These are phyloP conservation scores for Ceratorhiza oryzae-sativae DNA, from an alignment of 1,284 basidiomycete species.

Conservation along the genomic window DNA sequence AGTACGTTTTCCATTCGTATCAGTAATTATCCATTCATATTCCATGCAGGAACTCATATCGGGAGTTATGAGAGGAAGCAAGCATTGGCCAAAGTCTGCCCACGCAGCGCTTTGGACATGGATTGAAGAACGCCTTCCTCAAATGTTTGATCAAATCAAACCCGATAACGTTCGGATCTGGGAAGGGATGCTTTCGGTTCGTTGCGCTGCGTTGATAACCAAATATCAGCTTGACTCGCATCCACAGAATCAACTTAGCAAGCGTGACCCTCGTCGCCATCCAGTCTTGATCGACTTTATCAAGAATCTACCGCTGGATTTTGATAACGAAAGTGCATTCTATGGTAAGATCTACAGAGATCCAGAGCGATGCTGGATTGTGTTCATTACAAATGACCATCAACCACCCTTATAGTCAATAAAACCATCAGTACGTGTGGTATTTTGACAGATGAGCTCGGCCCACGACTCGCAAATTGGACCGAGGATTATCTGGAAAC, in stretches of 20 bases:
- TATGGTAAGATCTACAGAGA: constrained; percentile 65
- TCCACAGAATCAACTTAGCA: constrained; percentile 66
- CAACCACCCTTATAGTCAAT: too few species aligned
- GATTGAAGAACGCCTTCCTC: constrained; percentile 73
- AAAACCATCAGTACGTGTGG: constrained; percentile 70
- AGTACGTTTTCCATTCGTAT: constrained; percentile 78
- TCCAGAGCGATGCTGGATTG: too few species aligned
- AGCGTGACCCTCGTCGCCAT: constrained; percentile 87
- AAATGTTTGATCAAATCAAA: constrained; percentile 79
- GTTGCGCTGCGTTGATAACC: constrained; percentile 43
- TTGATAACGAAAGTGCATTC: constrained; percentile 79
- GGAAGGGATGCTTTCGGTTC: constrained; percentile 69
- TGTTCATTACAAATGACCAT: too few species aligned
- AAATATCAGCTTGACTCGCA: constrained; percentile 8
- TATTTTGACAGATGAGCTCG: constrained; percentile 65
- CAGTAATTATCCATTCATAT: constrained; percentile 30
- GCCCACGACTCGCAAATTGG: constrained; percentile 69
- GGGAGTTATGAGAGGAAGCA: constrained; percentile 66
- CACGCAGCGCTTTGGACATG: constrained; percentile 79
- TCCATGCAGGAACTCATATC: constrained; percentile 5
- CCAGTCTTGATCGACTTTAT: constrained; percentile 83
- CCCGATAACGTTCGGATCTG: constrained; percentile 83
- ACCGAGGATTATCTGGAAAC: constrained; percentile 72
- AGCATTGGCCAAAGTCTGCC: constrained; percentile 82
- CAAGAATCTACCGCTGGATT: constrained; percentile 76